Evolutionary conservation across 78 protist species (phyloP).

Genomic region (Mastigamoeba balamuthi): DNA sequence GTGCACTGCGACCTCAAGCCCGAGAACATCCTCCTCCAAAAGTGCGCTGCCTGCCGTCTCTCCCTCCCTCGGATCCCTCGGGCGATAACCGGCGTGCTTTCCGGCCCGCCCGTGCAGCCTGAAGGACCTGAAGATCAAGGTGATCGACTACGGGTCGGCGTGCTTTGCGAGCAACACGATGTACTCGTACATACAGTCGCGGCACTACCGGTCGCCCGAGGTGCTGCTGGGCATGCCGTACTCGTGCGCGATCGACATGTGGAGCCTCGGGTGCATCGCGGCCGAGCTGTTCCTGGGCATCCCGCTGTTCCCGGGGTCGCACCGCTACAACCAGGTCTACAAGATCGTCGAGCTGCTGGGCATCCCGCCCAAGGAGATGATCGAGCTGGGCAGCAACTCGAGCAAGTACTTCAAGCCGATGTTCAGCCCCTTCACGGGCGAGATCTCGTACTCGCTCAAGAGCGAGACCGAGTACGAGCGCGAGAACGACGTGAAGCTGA

Average conservation of each 20-base stretch:
- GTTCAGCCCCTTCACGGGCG: neutral
- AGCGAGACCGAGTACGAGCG: conserved; percentile 14
- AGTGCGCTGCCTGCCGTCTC: neutral
- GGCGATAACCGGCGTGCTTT: no score
- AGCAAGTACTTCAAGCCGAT: conserved; percentile 17
- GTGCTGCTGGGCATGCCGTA: conserved; percentile 72
- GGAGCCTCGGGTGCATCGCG: conserved; percentile 72
- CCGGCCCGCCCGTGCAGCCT: no score
- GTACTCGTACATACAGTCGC: conserved; percentile 83
- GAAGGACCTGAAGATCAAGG: no score
- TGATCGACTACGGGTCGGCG: conserved; percentile 87
- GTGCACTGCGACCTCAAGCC: conserved; percentile 95
- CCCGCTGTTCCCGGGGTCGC: conserved; percentile 83
- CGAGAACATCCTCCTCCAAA: conserved; percentile 58
- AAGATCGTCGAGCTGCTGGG: conserved; percentile 69
- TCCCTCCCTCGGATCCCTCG: neutral
- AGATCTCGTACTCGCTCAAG: conserved; percentile 12
- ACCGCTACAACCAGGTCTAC: conserved; percentile 70
- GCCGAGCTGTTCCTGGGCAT: conserved; percentile 77
- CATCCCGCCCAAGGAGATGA: conserved; percentile 21
- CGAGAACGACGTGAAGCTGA: conserved; percentile 18
- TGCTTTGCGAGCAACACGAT: conserved; percentile 49
- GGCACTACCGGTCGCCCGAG: conserved; percentile 93
- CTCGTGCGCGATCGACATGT: conserved; percentile 66
- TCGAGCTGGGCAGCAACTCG: conserved; percentile 16